Conservation (phyloP, 441 rosid genomes). For the Breynia disticha region DNA sequence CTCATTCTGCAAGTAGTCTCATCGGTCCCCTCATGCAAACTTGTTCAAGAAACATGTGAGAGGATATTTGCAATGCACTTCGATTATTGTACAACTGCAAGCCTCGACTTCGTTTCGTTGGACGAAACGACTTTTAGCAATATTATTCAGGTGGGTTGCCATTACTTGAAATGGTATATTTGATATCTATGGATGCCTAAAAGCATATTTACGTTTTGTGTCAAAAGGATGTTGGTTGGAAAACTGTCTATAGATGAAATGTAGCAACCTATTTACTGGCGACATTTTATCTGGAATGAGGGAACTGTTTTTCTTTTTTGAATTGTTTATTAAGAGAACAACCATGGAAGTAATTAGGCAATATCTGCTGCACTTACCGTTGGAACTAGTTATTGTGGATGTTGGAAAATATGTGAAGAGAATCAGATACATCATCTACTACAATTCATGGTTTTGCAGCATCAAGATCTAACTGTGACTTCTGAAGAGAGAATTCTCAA, state of each 20-base stretch:
- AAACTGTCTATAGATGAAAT: too few relatives aligned
- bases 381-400: slow-evolving; percentile 9
- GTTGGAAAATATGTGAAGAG: slow-evolving; percentile 8
- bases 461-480: slow-evolving; percentile 85
- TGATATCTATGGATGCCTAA: not conserved
- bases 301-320: too few relatives aligned
- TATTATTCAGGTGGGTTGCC: slow-evolving; percentile 70
- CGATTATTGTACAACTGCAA: slow-evolving; percentile 85
- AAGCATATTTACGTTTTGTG: not conserved
- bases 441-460: slow-evolving; percentile 82
- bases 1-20: slow-evolving; percentile 77
- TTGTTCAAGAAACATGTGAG: slow-evolving; percentile 83
- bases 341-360: not conserved
- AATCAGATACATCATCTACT: too few relatives aligned
- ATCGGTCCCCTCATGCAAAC: slow-evolving; percentile 75
- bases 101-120: slow-evolving; percentile 67
- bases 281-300: too few relatives aligned
- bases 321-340: not conserved
- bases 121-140: slow-evolving; percentile 62
- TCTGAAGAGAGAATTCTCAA: slow-evolving; percentile 87
- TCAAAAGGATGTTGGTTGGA: not conserved
- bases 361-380: not conserved
- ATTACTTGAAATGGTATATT: not conserved
- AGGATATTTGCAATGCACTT: slow-evolving; percentile 84
- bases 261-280: too few relatives aligned